Conservation (phyloP, 345 rosid species). For the Acer campestre region DNA sequence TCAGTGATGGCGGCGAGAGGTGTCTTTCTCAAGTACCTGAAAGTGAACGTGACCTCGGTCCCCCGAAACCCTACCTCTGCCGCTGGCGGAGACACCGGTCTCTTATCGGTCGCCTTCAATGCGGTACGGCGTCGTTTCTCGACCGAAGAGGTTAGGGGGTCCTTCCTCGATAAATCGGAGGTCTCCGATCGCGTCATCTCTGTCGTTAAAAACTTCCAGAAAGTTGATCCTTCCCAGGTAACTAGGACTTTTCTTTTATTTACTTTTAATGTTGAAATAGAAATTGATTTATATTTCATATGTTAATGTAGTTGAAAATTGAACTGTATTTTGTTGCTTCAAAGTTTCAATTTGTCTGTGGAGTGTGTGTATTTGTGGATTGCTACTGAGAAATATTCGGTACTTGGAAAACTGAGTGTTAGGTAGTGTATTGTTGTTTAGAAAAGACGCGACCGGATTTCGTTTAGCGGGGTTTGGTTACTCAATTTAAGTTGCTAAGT, state of each 20-base stretch:
- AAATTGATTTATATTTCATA: background rate
- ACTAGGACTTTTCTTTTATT: background rate
- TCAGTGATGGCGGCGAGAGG: conserved; percentile 62
- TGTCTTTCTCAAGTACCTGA: conserved; percentile 68
- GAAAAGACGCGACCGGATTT: no score
- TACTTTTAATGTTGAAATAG: background rate
- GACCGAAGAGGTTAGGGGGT: conserved; percentile 71
- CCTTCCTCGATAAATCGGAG: conserved; percentile 94
- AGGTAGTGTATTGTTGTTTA: no score
- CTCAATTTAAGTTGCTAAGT: no score
- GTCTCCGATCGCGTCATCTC: conserved; percentile 89
- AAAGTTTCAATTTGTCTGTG: background rate
- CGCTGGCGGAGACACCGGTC: background rate
- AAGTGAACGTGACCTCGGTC: conserved; percentile 50
- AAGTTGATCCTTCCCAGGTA: conserved; percentile 94
- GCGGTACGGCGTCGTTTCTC: conserved; percentile 63
- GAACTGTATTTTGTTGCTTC: background rate
- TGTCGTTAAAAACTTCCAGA: conserved; percentile 90
- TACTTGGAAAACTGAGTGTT: no score
- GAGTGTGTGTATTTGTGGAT: no score
- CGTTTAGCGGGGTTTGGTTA: no score
- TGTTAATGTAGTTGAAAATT: no score
- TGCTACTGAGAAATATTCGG: no score
- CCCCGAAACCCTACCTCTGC: conserved; percentile 36
- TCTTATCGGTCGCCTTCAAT: conserved; percentile 42